Conservation (phyloP, 805 yeast genomes). For the Metschnikowia proteae region DNA sequence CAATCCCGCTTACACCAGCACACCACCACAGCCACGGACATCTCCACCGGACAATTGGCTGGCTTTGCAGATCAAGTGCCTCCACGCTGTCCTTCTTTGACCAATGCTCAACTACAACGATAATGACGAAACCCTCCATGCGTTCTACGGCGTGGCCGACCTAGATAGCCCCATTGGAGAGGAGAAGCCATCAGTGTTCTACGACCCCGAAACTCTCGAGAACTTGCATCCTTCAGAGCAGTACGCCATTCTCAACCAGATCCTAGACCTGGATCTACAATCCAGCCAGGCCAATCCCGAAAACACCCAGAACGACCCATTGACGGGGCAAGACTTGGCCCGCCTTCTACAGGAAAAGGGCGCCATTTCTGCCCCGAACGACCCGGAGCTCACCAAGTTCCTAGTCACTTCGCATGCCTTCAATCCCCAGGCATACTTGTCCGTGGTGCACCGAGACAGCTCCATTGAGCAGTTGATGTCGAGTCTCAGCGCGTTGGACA, state of each 20-base stretch:
- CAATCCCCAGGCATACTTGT: conserved; percentile 33
- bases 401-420: conserved; percentile 36
- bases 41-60: background rate
- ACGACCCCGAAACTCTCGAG: conserved; percentile 20
- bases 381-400: conserved; percentile 29
- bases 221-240: conserved; percentile 27
- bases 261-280: conserved; percentile 19
- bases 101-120: conserved; percentile 32
- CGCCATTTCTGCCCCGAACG: conserved; percentile 25
- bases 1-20: background rate
- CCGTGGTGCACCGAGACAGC: conserved; percentile 36
- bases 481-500: conserved; percentile 30
- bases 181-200: conserved; percentile 18
- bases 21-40: background rate
- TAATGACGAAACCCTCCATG: conserved; percentile 24
- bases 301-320: conserved; percentile 32
- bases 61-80: background rate
- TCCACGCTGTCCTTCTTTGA: background rate
- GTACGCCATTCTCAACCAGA: conserved; percentile 26
- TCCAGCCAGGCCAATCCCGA: conserved; percentile 13
- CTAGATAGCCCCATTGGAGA: conserved; percentile 20
- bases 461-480: conserved; percentile 32
- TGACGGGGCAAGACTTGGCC: conserved; percentile 29
- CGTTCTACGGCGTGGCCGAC: conserved; percentile 29
- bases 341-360: conserved; percentile 23